Conservation (phyloP, 208 protist genomes). For the Acanthamoeba rhysodes region DNA sequence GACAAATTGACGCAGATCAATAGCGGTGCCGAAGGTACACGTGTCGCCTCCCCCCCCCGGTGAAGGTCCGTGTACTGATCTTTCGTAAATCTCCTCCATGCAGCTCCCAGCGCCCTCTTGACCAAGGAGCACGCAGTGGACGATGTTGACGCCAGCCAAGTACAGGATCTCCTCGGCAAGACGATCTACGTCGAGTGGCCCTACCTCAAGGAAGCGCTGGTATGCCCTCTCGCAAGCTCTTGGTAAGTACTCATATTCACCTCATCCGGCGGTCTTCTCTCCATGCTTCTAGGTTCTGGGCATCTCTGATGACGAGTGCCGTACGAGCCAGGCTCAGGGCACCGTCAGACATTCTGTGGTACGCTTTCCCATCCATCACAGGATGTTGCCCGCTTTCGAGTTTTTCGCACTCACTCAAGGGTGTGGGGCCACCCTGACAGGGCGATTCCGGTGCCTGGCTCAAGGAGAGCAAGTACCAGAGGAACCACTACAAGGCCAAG, state of each 20-base stretch:
- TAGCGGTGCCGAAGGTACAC: background rate
- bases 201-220: slow-evolving; percentile 60
- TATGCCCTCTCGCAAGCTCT: background rate
- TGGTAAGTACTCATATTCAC: background rate
- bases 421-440: background rate
- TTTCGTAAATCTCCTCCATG: background rate
- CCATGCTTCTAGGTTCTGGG: background rate
- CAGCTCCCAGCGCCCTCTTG: background rate
- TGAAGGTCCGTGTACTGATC: background rate
- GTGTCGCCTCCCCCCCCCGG: background rate
- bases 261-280: background rate
- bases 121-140: background rate
- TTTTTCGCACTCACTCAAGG: background rate
- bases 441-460: slow-evolving; percentile 42
- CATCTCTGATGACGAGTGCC: slow-evolving; percentile 58
- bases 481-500: slow-evolving; percentile 67
- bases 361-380: background rate
- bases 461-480: slow-evolving; percentile 75
- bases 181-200: slow-evolving; percentile 67
- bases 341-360: slow-evolving; percentile 27
- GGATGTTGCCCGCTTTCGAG: too few species aligned
- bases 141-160: background rate
- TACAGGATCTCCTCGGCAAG: slow-evolving; percentile 33
- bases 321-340: slow-evolving; percentile 39
- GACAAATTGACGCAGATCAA: background rate